phyloP scores from a whole-genome alignment of 2,329 filamentous ascomycete species.

The Geosmithia morbida region DNA sequence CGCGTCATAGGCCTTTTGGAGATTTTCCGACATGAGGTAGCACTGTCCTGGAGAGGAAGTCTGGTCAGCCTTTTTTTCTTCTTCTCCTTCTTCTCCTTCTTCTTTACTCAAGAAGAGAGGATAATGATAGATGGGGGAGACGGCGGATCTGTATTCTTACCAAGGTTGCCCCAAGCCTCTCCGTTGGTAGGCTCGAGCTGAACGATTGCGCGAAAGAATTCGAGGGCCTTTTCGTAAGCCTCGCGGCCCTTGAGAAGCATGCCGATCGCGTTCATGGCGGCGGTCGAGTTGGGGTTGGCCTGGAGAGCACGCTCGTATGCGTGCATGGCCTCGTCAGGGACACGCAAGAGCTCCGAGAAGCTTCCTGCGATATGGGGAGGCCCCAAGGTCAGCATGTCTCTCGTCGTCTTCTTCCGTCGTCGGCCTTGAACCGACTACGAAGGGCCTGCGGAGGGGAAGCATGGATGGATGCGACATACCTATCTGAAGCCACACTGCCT shows the following conservation, averaged over 20 bases:
- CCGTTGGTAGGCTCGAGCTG: conserved; percentile 83
- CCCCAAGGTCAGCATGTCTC: not conserved
- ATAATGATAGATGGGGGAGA: not conserved
- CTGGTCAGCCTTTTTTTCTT: not conserved
- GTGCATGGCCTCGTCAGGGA: conserved; percentile 75
- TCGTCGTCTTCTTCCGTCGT: not conserved
- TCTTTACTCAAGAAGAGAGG: not conserved
- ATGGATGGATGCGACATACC: conserved; percentile 40
- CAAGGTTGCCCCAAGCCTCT: conserved; percentile 91
- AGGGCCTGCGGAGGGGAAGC: not conserved
- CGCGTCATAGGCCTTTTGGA: conserved; percentile 91
- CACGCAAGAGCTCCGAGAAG: conserved; percentile 75
- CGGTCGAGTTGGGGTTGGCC: conserved; percentile 77
- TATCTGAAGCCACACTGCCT: conserved; percentile 82
- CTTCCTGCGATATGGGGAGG: conserved; percentile 43
- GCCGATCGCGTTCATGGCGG: conserved; percentile 88
- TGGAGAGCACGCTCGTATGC: conserved; percentile 83
- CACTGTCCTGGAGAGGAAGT: conserved; percentile 57
- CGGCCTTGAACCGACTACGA: not conserved
- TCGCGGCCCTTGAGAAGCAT: conserved; percentile 83
- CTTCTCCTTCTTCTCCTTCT: too few species aligned
- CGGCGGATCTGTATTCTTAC: conserved; percentile 29
- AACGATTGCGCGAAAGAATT: conserved; percentile 81
- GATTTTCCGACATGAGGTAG: conserved; percentile 95
- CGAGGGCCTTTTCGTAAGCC: conserved; percentile 85